A percentile compares a stretch with the other conserved stretches of the same genome.
phyloP scores from a whole-genome alignment of 2,329 filamentous ascomycete species.

The Apiospora phragmitis region DNA sequence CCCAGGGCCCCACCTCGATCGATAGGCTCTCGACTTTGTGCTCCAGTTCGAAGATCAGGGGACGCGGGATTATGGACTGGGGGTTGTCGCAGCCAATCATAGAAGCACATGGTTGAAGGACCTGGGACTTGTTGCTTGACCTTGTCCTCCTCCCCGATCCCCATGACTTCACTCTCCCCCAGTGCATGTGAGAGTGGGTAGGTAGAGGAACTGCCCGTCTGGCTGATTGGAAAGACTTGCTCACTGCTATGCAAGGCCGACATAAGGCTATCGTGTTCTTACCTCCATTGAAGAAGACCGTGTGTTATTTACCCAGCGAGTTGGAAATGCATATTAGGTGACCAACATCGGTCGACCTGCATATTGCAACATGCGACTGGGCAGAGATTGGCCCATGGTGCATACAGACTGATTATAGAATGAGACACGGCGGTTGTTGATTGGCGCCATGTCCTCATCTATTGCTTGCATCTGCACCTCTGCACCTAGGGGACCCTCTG shows the following conservation, averaged over 20 bases:
- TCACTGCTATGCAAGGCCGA: neutral
- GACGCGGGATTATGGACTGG: conserved; percentile 3
- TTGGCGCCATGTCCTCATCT: neutral
- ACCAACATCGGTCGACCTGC: neutral
- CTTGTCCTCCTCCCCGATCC: neutral
- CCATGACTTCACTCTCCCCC: neutral
- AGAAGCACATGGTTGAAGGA: conserved; percentile 14
- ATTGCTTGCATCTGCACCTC: neutral
- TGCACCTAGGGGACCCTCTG: neutral
- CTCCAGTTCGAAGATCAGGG: conserved; percentile 8
- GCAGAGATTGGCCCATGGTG: neutral
- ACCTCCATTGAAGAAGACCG: neutral
- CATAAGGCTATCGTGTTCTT: neutral
- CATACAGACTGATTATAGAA: neutral
- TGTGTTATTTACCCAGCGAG: neutral
- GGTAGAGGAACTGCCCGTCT: neutral
- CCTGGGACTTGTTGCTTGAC: conserved; percentile 11
- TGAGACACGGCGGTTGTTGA: neutral
- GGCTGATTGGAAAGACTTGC: neutral
- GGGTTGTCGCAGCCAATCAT: conserved; percentile 15
- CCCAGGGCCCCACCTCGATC: neutral
- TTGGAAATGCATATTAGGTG: neutral
- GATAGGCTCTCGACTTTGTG: neutral
- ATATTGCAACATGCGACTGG: conserved; percentile 8
- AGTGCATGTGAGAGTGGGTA: neutral